A percentile compares a stretch with the other conserved stretches of the same genome.
Conservation (phyloP, 2,329 filamentous ascomycete species). For the Alternaria dauci region DNA sequence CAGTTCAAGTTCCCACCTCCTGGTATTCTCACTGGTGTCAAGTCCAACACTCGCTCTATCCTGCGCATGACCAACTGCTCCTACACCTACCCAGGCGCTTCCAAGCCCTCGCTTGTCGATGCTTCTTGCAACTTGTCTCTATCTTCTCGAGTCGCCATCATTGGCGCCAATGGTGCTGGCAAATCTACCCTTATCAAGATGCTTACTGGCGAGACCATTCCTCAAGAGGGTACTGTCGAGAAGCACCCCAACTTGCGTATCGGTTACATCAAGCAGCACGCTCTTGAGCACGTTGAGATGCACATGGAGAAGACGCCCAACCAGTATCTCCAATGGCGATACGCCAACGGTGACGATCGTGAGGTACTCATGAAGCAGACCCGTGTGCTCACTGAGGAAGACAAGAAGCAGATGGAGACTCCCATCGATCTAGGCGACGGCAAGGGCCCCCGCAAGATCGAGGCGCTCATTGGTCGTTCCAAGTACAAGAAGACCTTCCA, state of each 20-base stretch:
- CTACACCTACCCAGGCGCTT: constrained; percentile 89
- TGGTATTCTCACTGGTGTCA: constrained; percentile 92
- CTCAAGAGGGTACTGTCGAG: constrained; percentile 84
- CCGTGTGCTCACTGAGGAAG: constrained; percentile 83
- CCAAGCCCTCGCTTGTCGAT: constrained; percentile 86
- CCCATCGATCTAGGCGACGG: constrained; percentile 85
- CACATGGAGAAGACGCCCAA: constrained; percentile 99
- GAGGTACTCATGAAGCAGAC: constrained; percentile 99
- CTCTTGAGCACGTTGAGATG: constrained; percentile 99
- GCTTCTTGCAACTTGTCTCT: constrained; percentile 88
- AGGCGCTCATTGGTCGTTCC: constrained; percentile 91
- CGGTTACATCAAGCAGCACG: constrained; percentile 99
- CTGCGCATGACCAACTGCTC: constrained; percentile 92
- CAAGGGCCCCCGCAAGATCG: constrained; percentile 77
- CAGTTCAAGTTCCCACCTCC: constrained; percentile 99
- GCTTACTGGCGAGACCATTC: constrained; percentile 89
- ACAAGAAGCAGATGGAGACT: constrained; percentile 91
- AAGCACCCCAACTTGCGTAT: constrained; percentile 99
- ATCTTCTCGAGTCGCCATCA: constrained; percentile 93
- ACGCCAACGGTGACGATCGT: constrained; percentile 94
- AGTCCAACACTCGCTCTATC: constrained; percentile 92
- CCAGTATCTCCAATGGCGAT: constrained; percentile 98
- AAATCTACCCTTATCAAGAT: constrained; percentile 99
- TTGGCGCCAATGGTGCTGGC: constrained; percentile 95
- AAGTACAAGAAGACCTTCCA: constrained; percentile 99